phyloP scores from a whole-genome alignment of 306 rosid genomes.

The Vigna mungo region DNA sequence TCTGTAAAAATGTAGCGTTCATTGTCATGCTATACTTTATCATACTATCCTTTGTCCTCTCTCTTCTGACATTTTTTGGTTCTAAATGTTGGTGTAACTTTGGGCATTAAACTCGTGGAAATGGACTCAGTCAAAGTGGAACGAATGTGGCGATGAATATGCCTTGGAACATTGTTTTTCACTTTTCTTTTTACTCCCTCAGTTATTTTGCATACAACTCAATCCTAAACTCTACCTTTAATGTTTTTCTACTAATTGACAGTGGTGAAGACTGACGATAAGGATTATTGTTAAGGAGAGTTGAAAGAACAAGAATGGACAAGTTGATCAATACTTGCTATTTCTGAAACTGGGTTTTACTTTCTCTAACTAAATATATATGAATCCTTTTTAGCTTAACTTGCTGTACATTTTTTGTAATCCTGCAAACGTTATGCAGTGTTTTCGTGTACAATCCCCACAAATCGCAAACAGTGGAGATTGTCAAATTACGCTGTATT shows the following conservation, averaged over 20 bases:
- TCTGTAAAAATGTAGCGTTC: slow-evolving; percentile 46
- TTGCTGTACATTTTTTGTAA: neutral
- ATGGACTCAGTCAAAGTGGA: neutral
- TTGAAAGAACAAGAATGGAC: slow-evolving; percentile 16
- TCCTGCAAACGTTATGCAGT: neutral
- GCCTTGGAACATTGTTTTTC: slow-evolving; percentile 6
- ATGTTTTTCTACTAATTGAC: neutral
- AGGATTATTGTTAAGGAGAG: neutral
- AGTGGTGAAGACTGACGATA: neutral
- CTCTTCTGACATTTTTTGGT: slow-evolving; percentile 11
- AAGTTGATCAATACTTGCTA: neutral
- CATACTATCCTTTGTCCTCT: slow-evolving; percentile 18
- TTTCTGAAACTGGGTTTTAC: neutral
- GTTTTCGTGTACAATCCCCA: neutral
- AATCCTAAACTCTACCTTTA: neutral
- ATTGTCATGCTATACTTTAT: slow-evolving; percentile 26
- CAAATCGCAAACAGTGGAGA: neutral
- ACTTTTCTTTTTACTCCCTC: neutral
- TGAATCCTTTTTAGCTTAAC: too few species aligned
- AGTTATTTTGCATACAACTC: neutral
- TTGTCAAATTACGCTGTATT: neutral
- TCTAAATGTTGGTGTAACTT: neutral
- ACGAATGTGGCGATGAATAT: neutral
- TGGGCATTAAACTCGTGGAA: slow-evolving; percentile 4
- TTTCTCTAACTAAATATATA: neutral